Evolutionary conservation across 371 early-diverging fungal genomes (phyloP).

Genomic region (Nematocida sp.): DNA sequence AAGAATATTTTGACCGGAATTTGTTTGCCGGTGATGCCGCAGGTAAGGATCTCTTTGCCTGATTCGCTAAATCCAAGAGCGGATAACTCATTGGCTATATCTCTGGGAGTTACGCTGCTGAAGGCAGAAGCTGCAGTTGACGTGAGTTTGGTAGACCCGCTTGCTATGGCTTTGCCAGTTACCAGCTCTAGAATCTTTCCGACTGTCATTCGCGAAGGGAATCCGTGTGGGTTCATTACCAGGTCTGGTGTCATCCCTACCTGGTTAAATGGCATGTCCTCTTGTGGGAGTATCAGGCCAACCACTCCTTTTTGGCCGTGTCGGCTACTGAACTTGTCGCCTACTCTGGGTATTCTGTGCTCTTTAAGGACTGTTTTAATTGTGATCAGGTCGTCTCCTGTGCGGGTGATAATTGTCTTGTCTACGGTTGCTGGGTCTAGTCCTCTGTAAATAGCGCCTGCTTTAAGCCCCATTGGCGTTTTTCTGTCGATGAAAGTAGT

Average conservation of each 20-base stretch:
- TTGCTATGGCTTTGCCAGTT: conserved; percentile 77
- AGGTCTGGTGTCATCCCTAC: conserved; percentile 88
- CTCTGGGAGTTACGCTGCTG: conserved; percentile 67
- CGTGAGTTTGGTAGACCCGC: conserved; percentile 1
- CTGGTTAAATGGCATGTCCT: conserved; percentile 98
- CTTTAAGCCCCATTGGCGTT: conserved; percentile 70
- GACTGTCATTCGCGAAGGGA: conserved; percentile 99
- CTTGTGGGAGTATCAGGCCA: conserved; percentile 86
- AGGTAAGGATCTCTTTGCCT: conserved; percentile 82
- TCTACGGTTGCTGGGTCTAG: conserved; percentile 62
- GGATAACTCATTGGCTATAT: conserved; percentile 81
- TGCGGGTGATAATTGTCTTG: conserved; percentile 78
- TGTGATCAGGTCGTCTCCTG: conserved; percentile 79
- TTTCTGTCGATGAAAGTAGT: conserved; percentile 76
- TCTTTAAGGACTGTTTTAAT: conserved; percentile 89
- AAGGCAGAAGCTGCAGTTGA: conserved; percentile 30
- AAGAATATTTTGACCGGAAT: conserved; percentile 88
- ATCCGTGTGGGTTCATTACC: conserved; percentile 99
- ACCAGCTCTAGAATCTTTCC: conserved; percentile 97
- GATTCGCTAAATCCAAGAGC: conserved; percentile 90
- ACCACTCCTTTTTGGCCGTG: conserved; percentile 99
- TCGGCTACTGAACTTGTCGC: conserved; percentile 97
- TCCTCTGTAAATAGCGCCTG: conserved; percentile 66
- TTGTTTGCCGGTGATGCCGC: conserved; percentile 77
- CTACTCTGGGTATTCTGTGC: conserved; percentile 91